These are phyloP conservation scores for Noccaea caerulescens DNA, from an alignment of 345 rosid species.

Conservation along the genomic window DNA sequence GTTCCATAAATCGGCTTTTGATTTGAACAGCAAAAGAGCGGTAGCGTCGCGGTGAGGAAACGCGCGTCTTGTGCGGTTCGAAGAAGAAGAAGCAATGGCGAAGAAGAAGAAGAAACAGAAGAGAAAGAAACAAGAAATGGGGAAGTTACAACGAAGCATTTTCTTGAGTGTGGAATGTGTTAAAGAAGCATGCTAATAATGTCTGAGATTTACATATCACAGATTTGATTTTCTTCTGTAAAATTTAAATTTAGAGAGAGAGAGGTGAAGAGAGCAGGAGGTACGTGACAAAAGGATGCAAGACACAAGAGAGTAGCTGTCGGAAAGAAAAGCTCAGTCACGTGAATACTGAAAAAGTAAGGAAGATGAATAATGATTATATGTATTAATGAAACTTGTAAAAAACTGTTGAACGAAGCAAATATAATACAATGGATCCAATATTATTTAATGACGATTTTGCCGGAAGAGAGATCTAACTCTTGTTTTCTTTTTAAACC, in stretches of 20 bases:
- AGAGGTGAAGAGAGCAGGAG: constrained; percentile 38
- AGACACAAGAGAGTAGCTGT: constrained; percentile 50
- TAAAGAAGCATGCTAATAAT: constrained; percentile 10
- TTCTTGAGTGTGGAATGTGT: constrained; percentile 30
- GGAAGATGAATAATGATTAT: constrained; percentile 25
- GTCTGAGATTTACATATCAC: constrained; percentile 17
- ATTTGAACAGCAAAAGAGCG: constrained; percentile 69
- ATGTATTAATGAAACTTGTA: constrained; percentile 24
- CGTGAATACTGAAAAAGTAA: constrained; percentile 55
- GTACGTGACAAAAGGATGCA: constrained; percentile 56
- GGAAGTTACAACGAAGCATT: constrained; percentile 40
- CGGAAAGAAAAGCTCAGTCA: constrained; percentile 63
- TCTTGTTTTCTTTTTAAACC: constrained; percentile 29
- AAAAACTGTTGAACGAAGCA: constrained; percentile 28
- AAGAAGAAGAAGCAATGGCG: constrained; percentile 24
- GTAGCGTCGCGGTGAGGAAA: constrained; percentile 57
- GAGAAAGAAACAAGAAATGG: constrained; percentile 27
- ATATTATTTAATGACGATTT: constrained; percentile 22
- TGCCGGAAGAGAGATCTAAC: constrained; percentile 25
- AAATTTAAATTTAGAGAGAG: not conserved
- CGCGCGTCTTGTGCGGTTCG: constrained; percentile 29
- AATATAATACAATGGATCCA: not conserved
- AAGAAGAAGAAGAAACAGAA: constrained; percentile 24
- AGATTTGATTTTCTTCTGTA: constrained; percentile 17
- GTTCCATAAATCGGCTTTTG: constrained; percentile 65